A percentile compares a stretch with the other conserved stretches of the same genome.
phyloP scores from a whole-genome alignment of 1,139 yeast genomes.

The Candida pseudoviswanathii region DNA sequence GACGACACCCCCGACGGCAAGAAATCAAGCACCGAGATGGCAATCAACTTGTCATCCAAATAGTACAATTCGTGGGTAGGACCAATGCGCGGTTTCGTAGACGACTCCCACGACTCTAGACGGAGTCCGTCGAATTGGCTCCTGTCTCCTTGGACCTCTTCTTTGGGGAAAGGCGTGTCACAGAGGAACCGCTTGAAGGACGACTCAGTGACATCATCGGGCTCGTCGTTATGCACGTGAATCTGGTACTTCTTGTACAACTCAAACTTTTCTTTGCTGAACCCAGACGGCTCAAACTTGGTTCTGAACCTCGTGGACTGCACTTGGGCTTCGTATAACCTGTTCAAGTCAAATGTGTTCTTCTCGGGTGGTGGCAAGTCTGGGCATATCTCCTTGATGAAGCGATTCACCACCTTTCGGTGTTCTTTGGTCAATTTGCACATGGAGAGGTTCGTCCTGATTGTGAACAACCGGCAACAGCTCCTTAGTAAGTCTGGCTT shows the following conservation, averaged over 20 bases:
- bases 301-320: slow-evolving; percentile 45
- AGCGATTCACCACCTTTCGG: slow-evolving; percentile 64
- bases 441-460: slow-evolving; percentile 55
- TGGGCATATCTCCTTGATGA: slow-evolving; percentile 44
- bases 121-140: slow-evolving; percentile 33
- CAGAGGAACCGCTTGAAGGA: slow-evolving; percentile 72
- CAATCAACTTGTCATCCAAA: slow-evolving; percentile 62
- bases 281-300: slow-evolving; percentile 54
- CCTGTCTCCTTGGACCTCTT: slow-evolving; percentile 26
- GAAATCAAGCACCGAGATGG: slow-evolving; percentile 77
- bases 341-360: slow-evolving; percentile 21
- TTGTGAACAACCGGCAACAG: slow-evolving; percentile 85
- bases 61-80: slow-evolving; percentile 79
- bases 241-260: slow-evolving; percentile 73
- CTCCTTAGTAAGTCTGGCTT: slow-evolving; percentile 70
- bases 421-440: slow-evolving; percentile 65
- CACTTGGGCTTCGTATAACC: slow-evolving; percentile 25
- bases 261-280: slow-evolving; percentile 60
- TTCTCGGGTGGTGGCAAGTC: slow-evolving; percentile 15
- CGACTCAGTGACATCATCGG: slow-evolving; percentile 41
- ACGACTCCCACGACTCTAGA: slow-evolving; percentile 19
- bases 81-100: slow-evolving; percentile 32
- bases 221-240: slow-evolving; percentile 64
- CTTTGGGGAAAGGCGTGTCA: slow-evolving; percentile 55
- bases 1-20: slow-evolving; percentile 79